Base-by-base conservation (phyloP, 805 yeast species). In the Candida ascalaphidarum region DNA sequence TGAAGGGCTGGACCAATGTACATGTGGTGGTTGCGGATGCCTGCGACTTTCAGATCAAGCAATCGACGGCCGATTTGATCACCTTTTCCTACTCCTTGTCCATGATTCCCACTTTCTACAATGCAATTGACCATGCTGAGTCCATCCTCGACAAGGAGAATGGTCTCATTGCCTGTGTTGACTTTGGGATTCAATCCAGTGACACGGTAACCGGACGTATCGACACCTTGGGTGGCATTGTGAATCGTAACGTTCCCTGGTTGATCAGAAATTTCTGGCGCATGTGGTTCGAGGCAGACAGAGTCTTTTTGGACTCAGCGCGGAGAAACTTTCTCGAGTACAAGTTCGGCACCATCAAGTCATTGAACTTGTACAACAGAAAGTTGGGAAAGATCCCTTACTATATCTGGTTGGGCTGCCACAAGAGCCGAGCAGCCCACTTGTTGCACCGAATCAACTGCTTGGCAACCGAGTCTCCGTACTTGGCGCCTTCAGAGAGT, bases 241-340 rank as follows among this genome's bases (percentile, higher is more conserved):
- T 68, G 18, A 69, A 74, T 43, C 66, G 94, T 45, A 81, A 81
- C 48, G 76, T 72, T 35, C 78, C 84, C 16, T 82, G 94, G 94
- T 36, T 79, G 32, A 65, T 71, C 28, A 66, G 94, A 48, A 80
- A 83, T 17, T 83, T 82, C 49, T 82, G 94, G 94, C 69, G 86
- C 46, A 60, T 78, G 24, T 83, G 94, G 94, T 82, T 83, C 52
- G 94, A 82, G 53, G 78, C 79, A 29, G 94, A 82, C 52, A 69
- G 77, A 32, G 94, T 82, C 3, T 78, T 74, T 43, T 65, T 82
- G 40, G 94, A 82, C 47, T 75, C 86, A 18, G 70, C 85, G 6
- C 73, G 94, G 58, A 73, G 94, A 57, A 85, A 79, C 45, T 82
- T 81, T 55, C 65, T 83, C 43, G 94, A 82, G 52, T 81, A 83